phyloP scores from a whole-genome alignment of 345 rosid species.

The Eucalyptus virginea region DNA sequence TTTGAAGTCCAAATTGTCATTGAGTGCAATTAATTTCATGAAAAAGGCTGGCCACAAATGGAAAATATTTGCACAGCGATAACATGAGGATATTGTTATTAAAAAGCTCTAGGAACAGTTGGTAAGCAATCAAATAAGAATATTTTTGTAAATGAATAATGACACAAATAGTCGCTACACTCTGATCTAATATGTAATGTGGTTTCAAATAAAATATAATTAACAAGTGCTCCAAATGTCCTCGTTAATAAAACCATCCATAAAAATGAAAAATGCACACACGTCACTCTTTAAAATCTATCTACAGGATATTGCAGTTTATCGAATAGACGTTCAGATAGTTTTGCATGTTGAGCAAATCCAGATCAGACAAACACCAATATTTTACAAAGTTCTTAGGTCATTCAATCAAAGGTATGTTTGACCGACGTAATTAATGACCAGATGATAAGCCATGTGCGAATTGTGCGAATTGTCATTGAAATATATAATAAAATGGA shows the following conservation, averaged over 20 bases:
- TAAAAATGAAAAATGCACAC: too few relatives aligned
- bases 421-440: background rate
- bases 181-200: accelerated
- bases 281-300: background rate
- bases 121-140: background rate
- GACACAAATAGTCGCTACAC: accelerated
- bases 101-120: background rate
- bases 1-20: background rate
- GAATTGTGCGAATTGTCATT: background rate
- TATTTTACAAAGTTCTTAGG: background rate
- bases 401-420: background rate
- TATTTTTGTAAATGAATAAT: background rate
- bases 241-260: too few relatives aligned
- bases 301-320: accelerated
- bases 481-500: background rate
- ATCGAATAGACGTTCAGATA: background rate
- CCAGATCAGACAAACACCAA: background rate
- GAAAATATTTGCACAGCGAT: background rate
- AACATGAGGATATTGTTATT: background rate
- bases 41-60: background rate
- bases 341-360: background rate
- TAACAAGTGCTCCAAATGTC: too few relatives aligned
- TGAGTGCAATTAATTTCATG: background rate
- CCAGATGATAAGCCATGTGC: background rate
- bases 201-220: too few relatives aligned